These are phyloP conservation scores for Cafeteria roenbergensis DNA, from an alignment of 108 stramenopile genomes.

Conservation along the genomic window DNA sequence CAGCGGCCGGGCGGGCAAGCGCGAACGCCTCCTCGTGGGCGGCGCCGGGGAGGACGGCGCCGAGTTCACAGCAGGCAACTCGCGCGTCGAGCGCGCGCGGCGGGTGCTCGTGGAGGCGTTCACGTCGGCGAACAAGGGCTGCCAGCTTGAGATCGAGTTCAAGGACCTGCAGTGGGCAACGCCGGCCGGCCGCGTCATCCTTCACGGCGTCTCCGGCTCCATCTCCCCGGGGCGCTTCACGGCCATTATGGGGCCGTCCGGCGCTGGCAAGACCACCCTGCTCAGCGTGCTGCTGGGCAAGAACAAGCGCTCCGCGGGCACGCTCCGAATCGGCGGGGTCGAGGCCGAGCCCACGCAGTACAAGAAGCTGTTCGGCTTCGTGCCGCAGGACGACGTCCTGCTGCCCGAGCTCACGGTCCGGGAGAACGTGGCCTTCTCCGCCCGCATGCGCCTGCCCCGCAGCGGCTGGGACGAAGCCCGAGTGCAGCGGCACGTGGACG, in stretches of 20 bases:
- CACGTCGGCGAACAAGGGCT: neutral
- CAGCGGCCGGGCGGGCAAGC: neutral
- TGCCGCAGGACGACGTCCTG: slow-evolving; percentile 41
- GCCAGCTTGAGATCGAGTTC: neutral
- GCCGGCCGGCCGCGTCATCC: neutral
- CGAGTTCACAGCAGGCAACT: neutral
- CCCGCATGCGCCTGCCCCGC: slow-evolving; percentile 19
- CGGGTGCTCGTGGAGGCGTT: neutral
- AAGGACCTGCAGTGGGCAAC: neutral
- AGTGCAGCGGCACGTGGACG: slow-evolving; percentile 1
- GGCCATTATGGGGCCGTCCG: slow-evolving; percentile 24
- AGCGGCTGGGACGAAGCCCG: neutral
- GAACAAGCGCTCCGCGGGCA: neutral
- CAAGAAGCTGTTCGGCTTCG: slow-evolving; percentile 18
- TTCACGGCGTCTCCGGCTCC: slow-evolving; percentile 10
- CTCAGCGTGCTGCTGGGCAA: slow-evolving; percentile 10
- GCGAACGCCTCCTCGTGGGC: neutral
- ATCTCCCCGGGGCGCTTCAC: slow-evolving; percentile 14
- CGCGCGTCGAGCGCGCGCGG: too few species aligned
- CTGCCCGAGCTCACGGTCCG: slow-evolving; percentile 24
- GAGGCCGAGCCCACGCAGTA: neutral
- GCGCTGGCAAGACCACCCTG: slow-evolving; percentile 24
- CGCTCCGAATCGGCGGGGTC: slow-evolving; percentile 6
- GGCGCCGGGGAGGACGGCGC: neutral
- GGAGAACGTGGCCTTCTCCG: slow-evolving; percentile 24